Conservation (phyloP, 345 rosid genomes). For the Gossypium rotundifolium region DNA sequence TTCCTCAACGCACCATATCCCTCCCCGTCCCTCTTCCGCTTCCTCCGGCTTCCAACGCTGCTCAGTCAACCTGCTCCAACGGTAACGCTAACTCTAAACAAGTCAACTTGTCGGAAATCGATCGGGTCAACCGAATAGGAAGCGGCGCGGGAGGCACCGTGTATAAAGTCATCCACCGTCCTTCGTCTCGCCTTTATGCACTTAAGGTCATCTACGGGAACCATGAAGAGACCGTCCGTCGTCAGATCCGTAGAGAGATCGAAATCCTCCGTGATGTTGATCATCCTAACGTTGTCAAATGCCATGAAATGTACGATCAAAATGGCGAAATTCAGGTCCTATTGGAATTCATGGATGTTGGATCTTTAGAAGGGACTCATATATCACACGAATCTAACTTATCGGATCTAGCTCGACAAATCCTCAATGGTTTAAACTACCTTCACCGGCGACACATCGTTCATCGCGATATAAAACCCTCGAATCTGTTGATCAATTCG, state of each 20-base stretch:
- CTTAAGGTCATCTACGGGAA: constrained; percentile 89
- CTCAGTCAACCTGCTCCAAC: constrained; percentile 14
- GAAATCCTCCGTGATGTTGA: constrained; percentile 75
- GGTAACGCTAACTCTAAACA: constrained; percentile 7
- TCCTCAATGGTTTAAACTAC: constrained; percentile 72
- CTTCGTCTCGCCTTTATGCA: constrained; percentile 46
- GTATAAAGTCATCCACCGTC: constrained; percentile 72
- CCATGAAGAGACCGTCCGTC: constrained; percentile 75
- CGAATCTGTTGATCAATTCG: constrained; percentile 66
- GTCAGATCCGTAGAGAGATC: constrained; percentile 88
- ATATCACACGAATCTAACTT: constrained; percentile 42
- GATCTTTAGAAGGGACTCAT: constrained; percentile 70
- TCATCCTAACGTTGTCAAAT: constrained; percentile 78
- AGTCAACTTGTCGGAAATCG: constrained; percentile 44
- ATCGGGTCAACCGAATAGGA: constrained; percentile 61
- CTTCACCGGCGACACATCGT: constrained; percentile 73
- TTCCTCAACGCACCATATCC: constrained; percentile 53
- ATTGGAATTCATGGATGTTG: constrained; percentile 83
- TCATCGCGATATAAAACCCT: constrained; percentile 94
- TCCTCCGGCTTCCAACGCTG: constrained; percentile 42
- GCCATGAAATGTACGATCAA: constrained; percentile 84
- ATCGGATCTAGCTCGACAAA: constrained; percentile 61
- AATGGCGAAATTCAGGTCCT: constrained; percentile 87
- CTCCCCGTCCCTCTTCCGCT: constrained; percentile 82
- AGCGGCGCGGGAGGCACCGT: constrained; percentile 87